Conservation (phyloP, 108 stramenopile species). For the Epithemia pelagica region DNA sequence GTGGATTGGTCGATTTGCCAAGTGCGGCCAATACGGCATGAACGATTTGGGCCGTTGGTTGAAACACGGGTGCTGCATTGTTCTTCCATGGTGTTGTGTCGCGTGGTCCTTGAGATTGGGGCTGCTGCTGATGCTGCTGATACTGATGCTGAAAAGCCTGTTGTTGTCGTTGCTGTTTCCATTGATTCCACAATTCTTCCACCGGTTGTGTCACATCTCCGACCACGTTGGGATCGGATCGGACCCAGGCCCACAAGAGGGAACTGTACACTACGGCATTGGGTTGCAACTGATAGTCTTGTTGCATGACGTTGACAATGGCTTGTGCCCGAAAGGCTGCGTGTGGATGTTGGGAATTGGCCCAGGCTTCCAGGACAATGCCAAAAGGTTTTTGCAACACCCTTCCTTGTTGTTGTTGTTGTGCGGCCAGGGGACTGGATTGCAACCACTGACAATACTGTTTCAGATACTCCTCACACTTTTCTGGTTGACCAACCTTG, state of each 20-base stretch:
- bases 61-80: neutral
- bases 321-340: neutral
- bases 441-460: neutral
- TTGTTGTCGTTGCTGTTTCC: too few species aligned
- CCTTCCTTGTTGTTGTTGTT: neutral
- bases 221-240: neutral
- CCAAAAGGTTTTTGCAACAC: neutral
- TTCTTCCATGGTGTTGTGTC: neutral
- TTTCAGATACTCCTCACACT: neutral
- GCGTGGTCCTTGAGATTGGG: too few species aligned
- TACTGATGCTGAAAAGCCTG: too few species aligned
- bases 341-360: neutral
- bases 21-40: neutral
- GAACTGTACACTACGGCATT: neutral
- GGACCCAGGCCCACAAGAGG: neutral
- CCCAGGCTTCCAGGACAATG: neutral
- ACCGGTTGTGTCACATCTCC: neutral
- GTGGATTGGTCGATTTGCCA: neutral
- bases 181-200: neutral
- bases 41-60: neutral
- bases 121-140: too few species aligned
- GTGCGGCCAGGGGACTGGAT: neutral
- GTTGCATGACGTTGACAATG: neutral
- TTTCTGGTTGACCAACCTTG: neutral
- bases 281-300: neutral